Evolutionary conservation across 2,329 filamentous ascomycete genomes (phyloP), one percentile per base, ranked within the genome.

Genomic region (Aspergillus sp.): DNA sequence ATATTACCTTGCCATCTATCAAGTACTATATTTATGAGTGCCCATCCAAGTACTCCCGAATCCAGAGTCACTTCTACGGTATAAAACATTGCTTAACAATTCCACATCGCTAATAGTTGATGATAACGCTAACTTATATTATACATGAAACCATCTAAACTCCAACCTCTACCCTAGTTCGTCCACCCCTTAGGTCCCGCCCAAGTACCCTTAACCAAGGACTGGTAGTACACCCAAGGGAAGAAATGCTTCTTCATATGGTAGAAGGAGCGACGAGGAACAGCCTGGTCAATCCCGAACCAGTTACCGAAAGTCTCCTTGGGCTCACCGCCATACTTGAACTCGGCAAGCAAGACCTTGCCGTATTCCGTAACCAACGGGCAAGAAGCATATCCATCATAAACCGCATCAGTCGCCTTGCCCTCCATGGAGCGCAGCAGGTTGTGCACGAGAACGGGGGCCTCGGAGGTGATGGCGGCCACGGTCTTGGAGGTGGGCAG

Each of bases 241-340:
- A 89, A 89, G 67, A 89, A 89, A 68, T 88, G 82, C 75, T 86
- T 88, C 78, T 89, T 89, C 48, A 89, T 65, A 66, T 87, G 77
- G 65, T 86, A 89, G 68, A 89, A 89, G 0, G 81, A 76, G 3
- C 81, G 80, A 3, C 85, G 80, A 2, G 86, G 86, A 9, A 74
- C 73, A 0, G 72, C 80, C 72, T 89, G 86, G 65, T 88, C 85
- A 6, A 88, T 78, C 0, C 85, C 85, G 13, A 87, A 72, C 69
- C 73, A 75, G 3, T 78, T 72, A 4, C 75, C 79, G 63, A 89
- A 89, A 0, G 86, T 88, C 78, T 89, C 86, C 70, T 88, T 87
- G 6, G 86, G 85, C 64, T 79, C 79, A 8, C 84, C 85, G 2
- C 84, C 86, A 62, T 89, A 89, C 75, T 85, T 87, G 78, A 89